Conservation (phyloP, 108 stramenopile genomes). For the Bacterosira constricta region DNA sequence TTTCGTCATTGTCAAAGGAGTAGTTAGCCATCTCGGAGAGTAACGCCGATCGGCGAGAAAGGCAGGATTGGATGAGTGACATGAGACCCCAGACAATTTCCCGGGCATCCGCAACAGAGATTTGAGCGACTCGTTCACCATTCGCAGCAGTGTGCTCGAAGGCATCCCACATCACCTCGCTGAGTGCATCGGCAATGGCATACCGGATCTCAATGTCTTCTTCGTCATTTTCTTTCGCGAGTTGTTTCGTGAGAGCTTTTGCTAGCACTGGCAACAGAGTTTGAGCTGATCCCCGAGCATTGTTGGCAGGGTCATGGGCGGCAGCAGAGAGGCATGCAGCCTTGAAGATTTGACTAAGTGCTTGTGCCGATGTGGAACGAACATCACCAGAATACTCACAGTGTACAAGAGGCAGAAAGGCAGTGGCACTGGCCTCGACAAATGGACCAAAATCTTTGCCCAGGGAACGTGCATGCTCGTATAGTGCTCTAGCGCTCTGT, state of each 20-base stretch:
- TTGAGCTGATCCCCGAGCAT: slow-evolving; percentile 31
- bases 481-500: slow-evolving; percentile 68
- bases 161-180: slow-evolving; percentile 68
- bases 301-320: slow-evolving; percentile 20
- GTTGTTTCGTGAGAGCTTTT: slow-evolving; percentile 58
- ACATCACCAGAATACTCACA: slow-evolving; percentile 82
- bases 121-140: slow-evolving; percentile 43
- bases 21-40: slow-evolving; percentile 37
- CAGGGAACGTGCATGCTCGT: slow-evolving; percentile 73
- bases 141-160: slow-evolving; percentile 39
- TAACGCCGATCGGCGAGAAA: slow-evolving; percentile 60
- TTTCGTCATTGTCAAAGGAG: slow-evolving; percentile 63
- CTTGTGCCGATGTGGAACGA: slow-evolving; percentile 69
- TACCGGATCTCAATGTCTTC: slow-evolving; percentile 70
- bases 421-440: slow-evolving; percentile 51
- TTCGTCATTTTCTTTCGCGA: slow-evolving; percentile 56
- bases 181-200: slow-evolving; percentile 75
- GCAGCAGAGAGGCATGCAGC: slow-evolving; percentile 62
- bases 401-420: slow-evolving; percentile 60
- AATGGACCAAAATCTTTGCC: slow-evolving; percentile 69
- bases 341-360: slow-evolving; percentile 79
- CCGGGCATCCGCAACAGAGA: slow-evolving; percentile 49
- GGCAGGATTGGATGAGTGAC: slow-evolving; percentile 59
- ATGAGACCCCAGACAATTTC: slow-evolving; percentile 56
- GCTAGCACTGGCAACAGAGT: slow-evolving; percentile 47